Evolutionary conservation across 306 rosid genomes (phyloP).

Genomic region (Benincasa hispida): DNA sequence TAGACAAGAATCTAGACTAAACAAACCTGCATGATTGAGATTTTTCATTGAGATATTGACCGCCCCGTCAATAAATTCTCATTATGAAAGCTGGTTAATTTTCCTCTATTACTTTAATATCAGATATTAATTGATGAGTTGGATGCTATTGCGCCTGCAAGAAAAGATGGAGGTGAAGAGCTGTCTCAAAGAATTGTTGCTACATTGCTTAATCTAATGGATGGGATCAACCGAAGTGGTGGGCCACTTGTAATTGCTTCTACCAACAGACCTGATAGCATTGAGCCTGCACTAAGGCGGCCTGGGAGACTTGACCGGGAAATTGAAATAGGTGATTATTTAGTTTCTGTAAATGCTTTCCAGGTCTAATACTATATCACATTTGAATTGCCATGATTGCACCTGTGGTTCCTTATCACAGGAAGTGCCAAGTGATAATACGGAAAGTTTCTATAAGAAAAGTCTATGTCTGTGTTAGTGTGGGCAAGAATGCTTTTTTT

Average conservation of each 20-base stretch:
- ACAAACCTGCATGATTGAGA: background rate
- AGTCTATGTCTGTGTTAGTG: background rate
- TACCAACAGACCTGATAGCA: constrained; percentile 70
- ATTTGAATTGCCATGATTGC: background rate
- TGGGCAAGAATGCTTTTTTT: background rate
- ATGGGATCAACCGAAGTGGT: constrained; percentile 54
- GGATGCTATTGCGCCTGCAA: constrained; percentile 87
- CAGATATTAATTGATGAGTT: constrained; percentile 86
- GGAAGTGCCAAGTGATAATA: background rate
- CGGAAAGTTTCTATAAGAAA: background rate
- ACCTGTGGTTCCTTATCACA: background rate
- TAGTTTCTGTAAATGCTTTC: background rate
- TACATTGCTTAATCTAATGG: constrained; percentile 68
- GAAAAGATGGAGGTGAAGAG: constrained; percentile 81
- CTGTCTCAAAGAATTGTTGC: constrained; percentile 85
- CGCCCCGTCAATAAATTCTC: background rate
- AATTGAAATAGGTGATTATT: constrained; percentile 68
- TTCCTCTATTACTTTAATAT: constrained; percentile 11
- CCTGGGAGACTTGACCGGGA: constrained; percentile 90
- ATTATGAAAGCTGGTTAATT: background rate
- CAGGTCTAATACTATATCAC: background rate
- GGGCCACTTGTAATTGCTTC: constrained; percentile 81
- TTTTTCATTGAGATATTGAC: background rate
- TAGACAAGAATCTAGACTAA: background rate
- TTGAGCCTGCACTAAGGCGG: constrained; percentile 89